Base-by-base conservation (phyloP, 768 basidiomycete genomes). In the Amanita fuliginea region DNA sequence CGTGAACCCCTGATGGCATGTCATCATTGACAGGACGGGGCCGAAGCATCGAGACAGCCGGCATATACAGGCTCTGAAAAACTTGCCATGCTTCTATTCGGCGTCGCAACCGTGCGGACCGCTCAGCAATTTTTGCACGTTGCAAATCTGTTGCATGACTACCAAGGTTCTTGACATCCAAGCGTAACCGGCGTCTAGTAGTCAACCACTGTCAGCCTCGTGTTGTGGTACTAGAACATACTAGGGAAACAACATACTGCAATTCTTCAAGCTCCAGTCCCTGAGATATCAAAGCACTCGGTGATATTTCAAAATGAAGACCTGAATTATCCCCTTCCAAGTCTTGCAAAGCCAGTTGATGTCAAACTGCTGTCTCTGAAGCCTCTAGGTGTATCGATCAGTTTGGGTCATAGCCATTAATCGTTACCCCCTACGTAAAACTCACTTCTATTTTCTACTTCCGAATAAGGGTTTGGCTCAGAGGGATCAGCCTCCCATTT, bases 231-330 rank as follows among this genome's bases (percentile, higher is more conserved):
- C 28, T 36, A 41, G 4, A 46, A 4, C 36, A 9, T 9, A 33
- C 16, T 37, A 30, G 14, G 30, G 10, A 47, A 18, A 48, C 13
- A 13, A 61, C 64, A 26, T 44, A 68, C 66, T 68, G 65, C 32
- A 52, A 54, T 11, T 63, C 62, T 48, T 71, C 65, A 6, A 70
- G 24, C 26, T 68, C 62, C 1, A 69, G 42, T 4, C 62, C 67
- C 19, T 54, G 55, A 0, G 51, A 52, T 34, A 69, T 55, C 13
- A 70, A 53, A 9, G 56, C 42, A 28, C 58, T 59, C 6, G 64
- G 60, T 0, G 57, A 42, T 0, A 59, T 36, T 26, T 56, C 47
- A 11, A 45, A 37, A 37, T 59, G 59, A 6, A 62, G 16, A 22
- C 47, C 9, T 0, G 1, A 32, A 28, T 22, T 36, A 19, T 35